Evolutionary conservation across 2,329 filamentous ascomycete species (phyloP).

Genomic region (Helotiales sp.): DNA sequence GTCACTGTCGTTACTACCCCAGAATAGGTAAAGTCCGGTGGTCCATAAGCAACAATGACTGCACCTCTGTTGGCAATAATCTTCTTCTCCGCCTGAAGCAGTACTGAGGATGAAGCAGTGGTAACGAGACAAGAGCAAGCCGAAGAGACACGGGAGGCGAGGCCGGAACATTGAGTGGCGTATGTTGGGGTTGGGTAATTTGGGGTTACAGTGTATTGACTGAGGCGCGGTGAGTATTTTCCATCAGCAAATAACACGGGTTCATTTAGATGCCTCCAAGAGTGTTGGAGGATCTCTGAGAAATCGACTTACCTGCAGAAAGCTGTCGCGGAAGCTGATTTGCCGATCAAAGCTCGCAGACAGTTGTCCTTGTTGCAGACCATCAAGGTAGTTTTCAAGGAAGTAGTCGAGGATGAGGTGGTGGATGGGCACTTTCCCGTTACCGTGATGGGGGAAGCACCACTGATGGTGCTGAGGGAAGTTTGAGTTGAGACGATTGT

Average conservation of each 20-base stretch:
- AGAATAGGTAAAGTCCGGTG: too few relatives aligned
- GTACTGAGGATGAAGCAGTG: neutral
- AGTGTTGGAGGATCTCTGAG: too few relatives aligned
- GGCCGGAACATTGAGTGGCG: constrained; percentile 5
- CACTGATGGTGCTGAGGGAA: neutral
- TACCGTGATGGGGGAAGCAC: neutral
- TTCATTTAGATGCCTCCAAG: too few relatives aligned
- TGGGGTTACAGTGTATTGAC: neutral
- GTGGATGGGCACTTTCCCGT: constrained; percentile 1
- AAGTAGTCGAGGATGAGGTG: too few relatives aligned
- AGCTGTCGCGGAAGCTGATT: neutral
- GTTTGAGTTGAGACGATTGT: neutral
- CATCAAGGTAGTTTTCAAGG: neutral
- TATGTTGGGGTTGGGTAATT: constrained; percentile 8
- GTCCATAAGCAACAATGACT: too few relatives aligned
- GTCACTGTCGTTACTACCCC: too few relatives aligned
- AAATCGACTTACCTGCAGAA: too few relatives aligned
- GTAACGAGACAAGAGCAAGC: constrained; percentile 1
- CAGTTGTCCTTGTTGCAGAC: constrained; percentile 12
- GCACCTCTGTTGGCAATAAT: too few relatives aligned
- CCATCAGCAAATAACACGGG: too few relatives aligned
- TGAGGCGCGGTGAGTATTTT: too few relatives aligned
- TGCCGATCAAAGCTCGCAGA: constrained; percentile 5
- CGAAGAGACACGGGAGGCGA: constrained; percentile 6
- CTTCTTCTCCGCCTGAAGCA: too few relatives aligned